Conservation (phyloP, 78 protist genomes). For the Diacronema lutheri region DNA sequence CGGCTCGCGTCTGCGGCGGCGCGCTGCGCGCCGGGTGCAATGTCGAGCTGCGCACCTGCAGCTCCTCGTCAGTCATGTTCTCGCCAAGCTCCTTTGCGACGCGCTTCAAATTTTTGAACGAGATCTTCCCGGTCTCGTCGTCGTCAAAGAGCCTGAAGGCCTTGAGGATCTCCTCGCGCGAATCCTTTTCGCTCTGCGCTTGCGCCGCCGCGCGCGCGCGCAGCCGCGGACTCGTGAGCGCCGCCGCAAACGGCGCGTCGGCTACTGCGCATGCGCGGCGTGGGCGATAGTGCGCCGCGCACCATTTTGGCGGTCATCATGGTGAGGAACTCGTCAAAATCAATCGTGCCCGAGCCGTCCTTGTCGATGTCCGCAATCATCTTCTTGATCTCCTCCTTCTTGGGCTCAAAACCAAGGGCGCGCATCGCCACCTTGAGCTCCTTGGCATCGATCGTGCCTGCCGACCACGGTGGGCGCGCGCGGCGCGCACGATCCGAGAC, state of each 20-base stretch:
- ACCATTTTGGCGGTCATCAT: constrained; percentile 90
- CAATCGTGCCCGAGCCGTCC: constrained; percentile 81
- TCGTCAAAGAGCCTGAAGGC: constrained; percentile 85
- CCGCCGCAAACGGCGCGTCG: not conserved
- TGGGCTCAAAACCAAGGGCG: constrained; percentile 94
- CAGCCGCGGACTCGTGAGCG: not conserved
- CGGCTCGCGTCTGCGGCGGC: too few relatives aligned
- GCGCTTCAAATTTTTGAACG: constrained; percentile 81
- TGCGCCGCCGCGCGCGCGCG: too few relatives aligned
- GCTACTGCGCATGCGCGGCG: not conserved
- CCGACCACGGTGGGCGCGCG: not conserved
- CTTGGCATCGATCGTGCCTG: constrained; percentile 88
- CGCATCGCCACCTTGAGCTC: constrained; percentile 95
- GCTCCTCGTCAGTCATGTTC: constrained; percentile 83
- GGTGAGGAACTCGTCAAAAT: constrained; percentile 78
- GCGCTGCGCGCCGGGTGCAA: too few relatives aligned
- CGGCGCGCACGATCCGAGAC: too few relatives aligned
- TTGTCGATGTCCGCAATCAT: constrained; percentile 82
- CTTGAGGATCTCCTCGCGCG: constrained; percentile 80
- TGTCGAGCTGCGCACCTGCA: constrained; percentile 18
- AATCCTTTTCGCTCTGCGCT: constrained; percentile 61
- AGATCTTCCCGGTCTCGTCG: constrained; percentile 79
- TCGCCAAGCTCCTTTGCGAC: constrained; percentile 92
- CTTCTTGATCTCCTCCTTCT: constrained; percentile 83
- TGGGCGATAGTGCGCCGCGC: not conserved